Conservation (phyloP, 2,329 filamentous ascomycete genomes). For the Cladophialophora bantiana region DNA sequence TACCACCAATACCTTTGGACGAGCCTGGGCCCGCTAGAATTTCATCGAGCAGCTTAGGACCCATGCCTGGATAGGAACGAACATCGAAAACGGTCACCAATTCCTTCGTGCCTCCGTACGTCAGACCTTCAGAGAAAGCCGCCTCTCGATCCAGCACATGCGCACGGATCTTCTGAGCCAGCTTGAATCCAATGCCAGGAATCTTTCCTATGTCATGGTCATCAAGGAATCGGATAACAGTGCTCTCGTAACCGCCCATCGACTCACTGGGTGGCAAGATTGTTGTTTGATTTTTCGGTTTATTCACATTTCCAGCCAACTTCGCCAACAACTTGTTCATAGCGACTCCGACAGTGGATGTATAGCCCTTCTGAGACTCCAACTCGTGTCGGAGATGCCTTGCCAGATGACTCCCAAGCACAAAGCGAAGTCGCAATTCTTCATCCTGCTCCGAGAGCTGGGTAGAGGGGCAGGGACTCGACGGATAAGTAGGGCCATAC, state of each 20-base stretch:
- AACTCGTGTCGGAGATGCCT: conserved; percentile 74
- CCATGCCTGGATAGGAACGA: conserved; percentile 68
- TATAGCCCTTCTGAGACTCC: conserved; percentile 80
- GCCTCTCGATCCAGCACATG: conserved; percentile 61
- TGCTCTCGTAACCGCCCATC: conserved; percentile 48
- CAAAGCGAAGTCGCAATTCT: conserved; percentile 65
- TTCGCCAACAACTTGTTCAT: conserved; percentile 89
- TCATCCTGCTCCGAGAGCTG: conserved; percentile 36
- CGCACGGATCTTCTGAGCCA: conserved; percentile 70
- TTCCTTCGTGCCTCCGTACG: conserved; percentile 60
- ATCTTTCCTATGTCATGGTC: conserved; percentile 77
- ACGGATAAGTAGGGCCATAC: conserved; percentile 68
- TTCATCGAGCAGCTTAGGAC: conserved; percentile 68
- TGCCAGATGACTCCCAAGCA: conserved; percentile 82
- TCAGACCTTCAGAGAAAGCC: conserved; percentile 53
- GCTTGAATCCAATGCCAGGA: conserved; percentile 84
- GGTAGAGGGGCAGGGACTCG: not conserved
- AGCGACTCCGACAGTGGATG: conserved; percentile 84
- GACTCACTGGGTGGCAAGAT: conserved; percentile 70
- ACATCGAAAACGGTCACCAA: conserved; percentile 71
- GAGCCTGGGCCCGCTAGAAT: conserved; percentile 74
- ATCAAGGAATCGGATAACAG: conserved; percentile 75
- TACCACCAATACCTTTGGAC: conserved; percentile 73
- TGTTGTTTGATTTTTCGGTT: conserved; percentile 87
- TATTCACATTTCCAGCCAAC: conserved; percentile 81